These are phyloP conservation scores for Paecilomyces niveus DNA, from an alignment of 2,329 filamentous ascomycete species.

Conservation along the genomic window DNA sequence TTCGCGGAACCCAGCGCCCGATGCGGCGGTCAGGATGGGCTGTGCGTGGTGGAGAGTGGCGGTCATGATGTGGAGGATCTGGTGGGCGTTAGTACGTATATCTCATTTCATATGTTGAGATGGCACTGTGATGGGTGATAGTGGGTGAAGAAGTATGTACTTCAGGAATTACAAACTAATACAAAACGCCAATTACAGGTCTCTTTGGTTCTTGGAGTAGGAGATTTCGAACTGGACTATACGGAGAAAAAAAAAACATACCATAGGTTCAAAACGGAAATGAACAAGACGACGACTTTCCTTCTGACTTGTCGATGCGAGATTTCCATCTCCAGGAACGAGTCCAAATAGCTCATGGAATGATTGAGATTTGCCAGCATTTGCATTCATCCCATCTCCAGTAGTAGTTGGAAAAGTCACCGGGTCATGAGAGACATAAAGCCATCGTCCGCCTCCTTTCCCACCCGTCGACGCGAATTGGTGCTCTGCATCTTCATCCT, in stretches of 20 bases:
- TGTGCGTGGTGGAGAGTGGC: slow-evolving; percentile 70
- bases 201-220: background rate
- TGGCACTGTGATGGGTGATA: background rate
- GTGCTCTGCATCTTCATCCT: slow-evolving; percentile 13
- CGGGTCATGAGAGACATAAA: slow-evolving; percentile 81
- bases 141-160: background rate
- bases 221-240: background rate
- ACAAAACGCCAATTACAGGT: background rate
- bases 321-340: slow-evolving; percentile 22
- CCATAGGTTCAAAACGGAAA: slow-evolving; percentile 94
- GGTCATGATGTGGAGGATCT: slow-evolving; percentile 86
- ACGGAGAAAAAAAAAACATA: slow-evolving; percentile 40
- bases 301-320: slow-evolving; percentile 35
- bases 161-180: background rate
- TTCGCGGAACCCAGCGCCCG: slow-evolving; percentile 81
- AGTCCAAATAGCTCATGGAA: slow-evolving; percentile 39
- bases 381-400: slow-evolving; percentile 6
- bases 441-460: slow-evolving; percentile 78
- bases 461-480: slow-evolving; percentile 61
- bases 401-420: slow-evolving; percentile 32
- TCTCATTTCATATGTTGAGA: background rate
- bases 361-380: slow-evolving; percentile 19
- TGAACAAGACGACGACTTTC: slow-evolving; percentile 52
- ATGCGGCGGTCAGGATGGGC: slow-evolving; percentile 64
- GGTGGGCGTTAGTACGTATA: slow-evolving; percentile 14